Evolutionary conservation across 164 flowering plant genomes (phyloP).

Genomic region (Annona cherimola): DNA sequence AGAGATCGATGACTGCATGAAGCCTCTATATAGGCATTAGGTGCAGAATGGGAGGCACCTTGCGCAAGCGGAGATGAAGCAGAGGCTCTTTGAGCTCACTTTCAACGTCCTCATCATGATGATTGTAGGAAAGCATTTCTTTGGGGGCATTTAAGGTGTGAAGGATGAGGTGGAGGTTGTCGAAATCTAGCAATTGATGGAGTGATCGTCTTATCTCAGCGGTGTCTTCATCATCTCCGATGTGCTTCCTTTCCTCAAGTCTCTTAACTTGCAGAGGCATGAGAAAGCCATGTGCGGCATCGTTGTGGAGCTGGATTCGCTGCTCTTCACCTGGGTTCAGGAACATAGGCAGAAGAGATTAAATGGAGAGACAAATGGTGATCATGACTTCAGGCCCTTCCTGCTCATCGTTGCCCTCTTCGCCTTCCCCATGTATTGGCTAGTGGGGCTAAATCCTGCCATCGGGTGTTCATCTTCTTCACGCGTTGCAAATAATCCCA

Average conservation of each 20-base stretch:
- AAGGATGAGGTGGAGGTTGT: background rate
- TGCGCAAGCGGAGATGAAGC: slow-evolving; percentile 4
- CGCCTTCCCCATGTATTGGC: slow-evolving; percentile 5
- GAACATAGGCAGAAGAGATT: slow-evolving; percentile 6
- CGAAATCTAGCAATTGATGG: background rate
- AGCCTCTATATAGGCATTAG: background rate
- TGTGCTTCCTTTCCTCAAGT: slow-evolving; percentile 25
- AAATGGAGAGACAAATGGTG: slow-evolving; percentile 7
- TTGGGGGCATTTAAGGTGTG: background rate
- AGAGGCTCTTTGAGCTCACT: background rate
- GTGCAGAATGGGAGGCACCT: background rate
- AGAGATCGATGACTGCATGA: background rate
- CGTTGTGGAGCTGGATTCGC: slow-evolving; percentile 8
- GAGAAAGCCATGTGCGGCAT: slow-evolving; percentile 12
- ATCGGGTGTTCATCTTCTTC: background rate
- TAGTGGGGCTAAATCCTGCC: slow-evolving; percentile 2
- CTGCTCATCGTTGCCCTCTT: too few relatives aligned
- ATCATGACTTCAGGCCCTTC: slow-evolving; percentile 1
- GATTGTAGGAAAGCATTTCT: slow-evolving; percentile 2
- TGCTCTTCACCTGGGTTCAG: background rate
- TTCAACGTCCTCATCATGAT: background rate
- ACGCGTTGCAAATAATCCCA: background rate
- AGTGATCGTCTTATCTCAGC: slow-evolving; percentile 9
- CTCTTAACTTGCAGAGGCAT: slow-evolving; percentile 33
- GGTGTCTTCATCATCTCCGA: slow-evolving; percentile 26